Evolutionary conservation across 768 basidiomycete genomes (phyloP), one percentile per base, ranked within the genome.

Genomic region (Suillus subluteus): DNA sequence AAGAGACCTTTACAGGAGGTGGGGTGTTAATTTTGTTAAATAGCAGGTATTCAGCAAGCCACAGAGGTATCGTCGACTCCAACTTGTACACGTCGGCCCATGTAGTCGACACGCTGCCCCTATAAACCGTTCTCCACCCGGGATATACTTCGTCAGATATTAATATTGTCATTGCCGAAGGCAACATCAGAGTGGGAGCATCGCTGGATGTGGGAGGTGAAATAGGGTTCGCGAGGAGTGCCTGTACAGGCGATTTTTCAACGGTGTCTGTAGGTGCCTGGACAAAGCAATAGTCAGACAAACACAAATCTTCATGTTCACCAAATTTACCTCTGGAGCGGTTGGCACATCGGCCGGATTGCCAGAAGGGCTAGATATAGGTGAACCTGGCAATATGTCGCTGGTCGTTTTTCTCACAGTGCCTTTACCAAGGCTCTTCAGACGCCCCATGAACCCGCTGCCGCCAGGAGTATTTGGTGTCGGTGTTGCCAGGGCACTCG

Each of bases 41-140:
- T 46, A 98, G 82, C 46, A 98, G 78, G 71, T 91, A 97, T 75
- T 98, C 94, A 62, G 95, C 79, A 58, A 98, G 79, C 97, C 97
- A 99, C 69, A 89, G 73, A 4, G 97, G 97, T 82, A 95, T 88
- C 46, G 80, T 83, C 71, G 88, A 86, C 78, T 98, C 96, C 43
- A 98, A 81, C 16, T 75, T 68, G 48, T 80, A 76, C 63, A 80
- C 71, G 64, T 91, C 90, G 2, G 81, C 81, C 63, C 82, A 87
- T 9, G 87, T 85, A 41, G 82, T 83, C 1, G 83, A 82, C 3
- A 91, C 87, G 35, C 85, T 84, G 3, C 94, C 89, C 41, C 94
- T 84, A 73, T 96, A 98, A 1, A 94, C 79, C 3, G 86, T 89
- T 3, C 83, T 85, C 87, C 91, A 96, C 35, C 90, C 90, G 3